Evolutionary conservation across 202 grass and related monocot genomes (phyloP).

Genomic region (Elaeis oleifera): DNA sequence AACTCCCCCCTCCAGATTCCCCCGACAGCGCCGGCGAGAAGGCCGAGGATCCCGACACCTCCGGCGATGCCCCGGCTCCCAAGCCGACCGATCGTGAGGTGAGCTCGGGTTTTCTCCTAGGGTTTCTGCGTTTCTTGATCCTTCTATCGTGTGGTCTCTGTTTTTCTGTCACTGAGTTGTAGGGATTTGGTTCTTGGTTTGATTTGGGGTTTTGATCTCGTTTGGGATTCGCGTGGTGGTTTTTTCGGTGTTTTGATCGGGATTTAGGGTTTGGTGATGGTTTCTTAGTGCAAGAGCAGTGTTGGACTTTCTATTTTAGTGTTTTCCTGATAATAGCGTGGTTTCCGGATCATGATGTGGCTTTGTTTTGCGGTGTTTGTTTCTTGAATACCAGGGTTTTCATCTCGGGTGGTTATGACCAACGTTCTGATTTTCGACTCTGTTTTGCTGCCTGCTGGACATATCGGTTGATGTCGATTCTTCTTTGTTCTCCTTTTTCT

Average conservation of each 20-base stretch:
- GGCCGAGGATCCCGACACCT: too few species aligned
- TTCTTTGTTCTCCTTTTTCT: too few species aligned
- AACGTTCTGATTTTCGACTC: too few species aligned
- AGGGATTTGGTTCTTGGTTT: not conserved
- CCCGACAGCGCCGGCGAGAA: not conserved
- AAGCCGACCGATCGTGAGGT: not conserved
- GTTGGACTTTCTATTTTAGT: not conserved
- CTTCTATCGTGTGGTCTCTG: too few species aligned
- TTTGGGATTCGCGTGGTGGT: conserved; percentile 8
- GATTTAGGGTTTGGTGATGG: conserved; percentile 3
- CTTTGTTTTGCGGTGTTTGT: too few species aligned
- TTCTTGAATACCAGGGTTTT: too few species aligned
- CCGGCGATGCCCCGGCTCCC: not conserved
- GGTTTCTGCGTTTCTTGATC: too few species aligned
- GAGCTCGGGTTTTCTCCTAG: conserved; percentile 2
- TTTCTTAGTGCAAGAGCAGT: not conserved
- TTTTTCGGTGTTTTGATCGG: not conserved
- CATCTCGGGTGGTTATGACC: too few species aligned
- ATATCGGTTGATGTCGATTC: too few species aligned
- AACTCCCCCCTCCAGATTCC: not conserved
- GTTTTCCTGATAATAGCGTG: not conserved
- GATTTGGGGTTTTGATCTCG: not conserved
- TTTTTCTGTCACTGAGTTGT: too few species aligned
- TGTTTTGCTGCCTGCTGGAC: too few species aligned
- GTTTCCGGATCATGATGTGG: too few species aligned